These are phyloP conservation scores for Nakazawaea peltata DNA, from an alignment of 805 yeast species.

Conservation along the genomic window DNA sequence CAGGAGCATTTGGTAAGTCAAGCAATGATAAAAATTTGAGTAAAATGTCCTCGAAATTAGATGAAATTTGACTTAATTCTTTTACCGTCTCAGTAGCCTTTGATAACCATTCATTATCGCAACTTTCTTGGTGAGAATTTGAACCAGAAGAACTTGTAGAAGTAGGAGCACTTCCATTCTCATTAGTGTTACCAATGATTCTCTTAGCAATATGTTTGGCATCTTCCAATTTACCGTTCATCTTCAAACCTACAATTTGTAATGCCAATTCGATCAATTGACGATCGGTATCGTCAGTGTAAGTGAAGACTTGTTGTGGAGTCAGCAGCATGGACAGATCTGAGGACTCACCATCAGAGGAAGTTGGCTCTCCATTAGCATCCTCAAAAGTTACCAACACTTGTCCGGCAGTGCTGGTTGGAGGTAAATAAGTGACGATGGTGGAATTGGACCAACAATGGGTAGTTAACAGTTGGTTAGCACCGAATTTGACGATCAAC, in stretches of 20 bases:
- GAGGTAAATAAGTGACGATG: slow-evolving; percentile 89
- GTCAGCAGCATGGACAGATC: slow-evolving; percentile 11
- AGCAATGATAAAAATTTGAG: slow-evolving; percentile 48
- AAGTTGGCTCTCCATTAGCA: no score
- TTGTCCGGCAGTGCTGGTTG: slow-evolving; percentile 83
- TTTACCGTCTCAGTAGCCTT: slow-evolving; percentile 44
- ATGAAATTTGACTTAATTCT: slow-evolving; percentile 33
- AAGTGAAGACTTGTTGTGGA: slow-evolving; percentile 67
- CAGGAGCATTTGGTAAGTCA: slow-evolving; percentile 57
- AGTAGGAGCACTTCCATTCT: slow-evolving; percentile 18
- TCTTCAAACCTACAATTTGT: slow-evolving; percentile 93
- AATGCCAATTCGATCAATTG: slow-evolving; percentile 91
- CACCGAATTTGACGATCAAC: slow-evolving; percentile 79
- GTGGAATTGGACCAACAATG: slow-evolving; percentile 97
- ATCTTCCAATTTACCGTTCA: slow-evolving; percentile 94
- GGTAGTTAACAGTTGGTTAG: slow-evolving; percentile 68
- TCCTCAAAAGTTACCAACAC: slow-evolving; percentile 80
- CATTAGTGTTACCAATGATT: slow-evolving; percentile 63
- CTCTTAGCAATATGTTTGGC: slow-evolving; percentile 90
- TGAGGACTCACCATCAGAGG: slow-evolving; percentile 12
- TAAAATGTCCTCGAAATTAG: slow-evolving; percentile 41
- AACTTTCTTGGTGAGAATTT: slow-evolving; percentile 3
- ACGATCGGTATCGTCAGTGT: slow-evolving; percentile 90
- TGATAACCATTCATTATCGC: slow-evolving; percentile 38
- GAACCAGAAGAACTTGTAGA: slow-evolving; percentile 14